A percentile compares a stretch with the other conserved stretches of the same genome.
phyloP scores from a whole-genome alignment of 352 stramenopile species.

The Blastocystis sp. region DNA sequence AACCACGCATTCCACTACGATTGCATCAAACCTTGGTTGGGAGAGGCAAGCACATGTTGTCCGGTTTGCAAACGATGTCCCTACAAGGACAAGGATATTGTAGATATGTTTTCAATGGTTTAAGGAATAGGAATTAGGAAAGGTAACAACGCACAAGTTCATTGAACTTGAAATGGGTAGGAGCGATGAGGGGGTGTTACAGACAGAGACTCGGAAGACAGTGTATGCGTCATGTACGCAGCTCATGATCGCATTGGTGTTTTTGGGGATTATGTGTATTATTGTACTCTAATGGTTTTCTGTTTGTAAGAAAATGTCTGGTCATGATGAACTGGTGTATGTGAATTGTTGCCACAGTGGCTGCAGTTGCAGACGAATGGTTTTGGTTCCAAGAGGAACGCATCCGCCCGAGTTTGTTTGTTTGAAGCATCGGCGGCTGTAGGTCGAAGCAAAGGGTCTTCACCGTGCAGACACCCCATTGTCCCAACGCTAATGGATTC shows the following conservation, averaged over 20 bases:
- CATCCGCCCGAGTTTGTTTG: constrained; percentile 18
- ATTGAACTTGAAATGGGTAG: constrained; percentile 37
- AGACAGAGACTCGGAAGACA: not conserved
- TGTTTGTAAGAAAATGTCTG: constrained; percentile 9
- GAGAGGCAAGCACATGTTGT: not conserved
- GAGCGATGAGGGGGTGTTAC: not conserved
- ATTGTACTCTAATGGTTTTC: not conserved
- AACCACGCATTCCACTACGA: constrained; percentile 6
- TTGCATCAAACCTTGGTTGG: constrained; percentile 25
- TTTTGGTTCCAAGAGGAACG: not conserved
- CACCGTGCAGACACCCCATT: not conserved
- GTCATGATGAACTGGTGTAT: not conserved
- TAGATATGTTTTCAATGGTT: not conserved
- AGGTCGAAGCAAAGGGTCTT: not conserved
- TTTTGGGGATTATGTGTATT: not conserved
- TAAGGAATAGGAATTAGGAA: constrained; percentile 31
- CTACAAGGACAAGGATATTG: constrained; percentile 2
- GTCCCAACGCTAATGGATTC: not conserved
- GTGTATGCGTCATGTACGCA: constrained; percentile 13
- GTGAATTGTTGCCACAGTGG: not conserved
- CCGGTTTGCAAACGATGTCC: not conserved
- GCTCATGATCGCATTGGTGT: not conserved
- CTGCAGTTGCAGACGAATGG: not conserved
- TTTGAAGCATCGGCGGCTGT: constrained; percentile 30
- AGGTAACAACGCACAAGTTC: not conserved